phyloP scores from a whole-genome alignment of 2,329 filamentous ascomycete species.

The Penicillium sp. region DNA sequence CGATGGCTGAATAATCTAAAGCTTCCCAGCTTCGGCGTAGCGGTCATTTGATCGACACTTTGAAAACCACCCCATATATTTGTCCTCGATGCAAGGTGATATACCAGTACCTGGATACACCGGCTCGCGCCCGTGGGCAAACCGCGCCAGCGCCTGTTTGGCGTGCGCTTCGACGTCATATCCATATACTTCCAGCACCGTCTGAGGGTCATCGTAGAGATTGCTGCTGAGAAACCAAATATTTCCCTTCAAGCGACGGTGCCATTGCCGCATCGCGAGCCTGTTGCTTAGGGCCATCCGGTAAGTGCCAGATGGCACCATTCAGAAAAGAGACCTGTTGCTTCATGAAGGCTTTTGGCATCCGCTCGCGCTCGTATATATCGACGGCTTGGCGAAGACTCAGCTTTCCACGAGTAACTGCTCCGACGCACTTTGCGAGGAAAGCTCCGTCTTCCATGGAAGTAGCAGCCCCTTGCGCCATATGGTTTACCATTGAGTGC shows the following conservation, averaged over 20 bases:
- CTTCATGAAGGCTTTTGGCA: too few species aligned
- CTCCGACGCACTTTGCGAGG: constrained; percentile 40
- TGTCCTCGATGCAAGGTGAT: constrained; percentile 30
- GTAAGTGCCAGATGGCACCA: constrained; percentile 41
- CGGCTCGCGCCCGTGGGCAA: constrained; percentile 19
- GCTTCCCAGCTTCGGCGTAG: constrained; percentile 4
- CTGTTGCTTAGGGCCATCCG: constrained; percentile 36
- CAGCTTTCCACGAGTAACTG: constrained; percentile 39
- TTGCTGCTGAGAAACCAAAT: constrained; percentile 40
- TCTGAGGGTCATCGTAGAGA: neutral
- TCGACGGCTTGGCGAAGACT: constrained; percentile 17
- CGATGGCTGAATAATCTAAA: constrained; percentile 7
- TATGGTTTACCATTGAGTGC: too few species aligned
- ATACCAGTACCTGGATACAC: constrained; percentile 35
- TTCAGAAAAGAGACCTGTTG: constrained; percentile 32
- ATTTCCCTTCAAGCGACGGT: constrained; percentile 38
- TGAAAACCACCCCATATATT: constrained; percentile 38
- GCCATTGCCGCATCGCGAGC: constrained; percentile 43
- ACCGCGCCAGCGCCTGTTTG: constrained; percentile 19
- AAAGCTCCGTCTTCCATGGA: constrained; percentile 50
- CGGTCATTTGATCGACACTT: constrained; percentile 5
- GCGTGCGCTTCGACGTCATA: too few species aligned
- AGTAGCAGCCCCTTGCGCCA: constrained; percentile 46
- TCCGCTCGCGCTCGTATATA: too few species aligned
- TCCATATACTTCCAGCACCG: too few species aligned